A percentile compares a stretch with the other conserved stretches of the same genome.
Conservation (phyloP, 805 yeast species). For the Yarrowia osloensis region DNA sequence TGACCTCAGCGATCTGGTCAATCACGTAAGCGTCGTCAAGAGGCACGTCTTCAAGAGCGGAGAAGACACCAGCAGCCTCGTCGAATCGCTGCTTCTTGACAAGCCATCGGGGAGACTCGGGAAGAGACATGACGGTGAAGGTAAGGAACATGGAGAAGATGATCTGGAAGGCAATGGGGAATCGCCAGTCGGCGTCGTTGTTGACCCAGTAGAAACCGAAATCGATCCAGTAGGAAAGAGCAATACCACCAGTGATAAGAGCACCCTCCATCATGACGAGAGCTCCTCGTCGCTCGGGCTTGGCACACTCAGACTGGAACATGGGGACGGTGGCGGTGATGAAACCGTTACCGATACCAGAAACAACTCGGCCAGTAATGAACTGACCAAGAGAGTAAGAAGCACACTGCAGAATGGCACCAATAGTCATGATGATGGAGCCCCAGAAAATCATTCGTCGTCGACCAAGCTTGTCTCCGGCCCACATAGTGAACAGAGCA, state of each 20-base stretch:
- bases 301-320: conserved; percentile 77
- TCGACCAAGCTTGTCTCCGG: conserved; percentile 54
- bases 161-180: conserved; percentile 74
- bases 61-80: conserved; percentile 47
- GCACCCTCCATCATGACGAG: conserved; percentile 72
- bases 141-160: conserved; percentile 59
- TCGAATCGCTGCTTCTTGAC: conserved; percentile 64
- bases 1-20: conserved; percentile 15
- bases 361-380: conserved; percentile 61
- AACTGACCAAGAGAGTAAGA: conserved; percentile 36
- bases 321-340: conserved; percentile 80
- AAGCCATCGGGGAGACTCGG: conserved; percentile 86
- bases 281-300: conserved; percentile 65
- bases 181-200: conserved; percentile 67
- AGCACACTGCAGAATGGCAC: conserved; percentile 51
- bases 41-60: conserved; percentile 26
- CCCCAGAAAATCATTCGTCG: conserved; percentile 52
- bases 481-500: conserved; percentile 51
- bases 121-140: conserved; percentile 61
- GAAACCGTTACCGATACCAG: conserved; percentile 77
- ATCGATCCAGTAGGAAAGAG: conserved; percentile 58
- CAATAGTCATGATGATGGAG: conserved; percentile 52
- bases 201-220: conserved; percentile 53
- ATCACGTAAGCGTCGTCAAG: conserved; percentile 22
- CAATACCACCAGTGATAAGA: conserved; percentile 72